A percentile compares a stretch with the other conserved stretches of the same genome.
Conservation (phyloP, 257 asterid species). For the Solanum megistacrolobum region DNA sequence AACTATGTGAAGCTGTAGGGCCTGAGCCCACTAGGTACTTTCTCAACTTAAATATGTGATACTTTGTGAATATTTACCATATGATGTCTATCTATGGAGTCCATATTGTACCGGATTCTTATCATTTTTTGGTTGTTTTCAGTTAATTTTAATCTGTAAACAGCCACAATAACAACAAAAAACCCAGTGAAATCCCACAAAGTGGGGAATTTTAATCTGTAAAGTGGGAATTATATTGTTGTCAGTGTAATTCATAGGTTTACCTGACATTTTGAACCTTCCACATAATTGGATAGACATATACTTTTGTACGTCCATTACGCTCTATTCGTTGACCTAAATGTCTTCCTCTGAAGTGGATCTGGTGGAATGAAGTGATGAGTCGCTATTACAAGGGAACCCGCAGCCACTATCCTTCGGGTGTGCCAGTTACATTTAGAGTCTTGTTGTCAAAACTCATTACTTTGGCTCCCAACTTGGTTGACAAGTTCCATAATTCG, state of each 20-base stretch:
- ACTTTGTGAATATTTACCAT: not conserved
- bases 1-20: slow-evolving; percentile 97
- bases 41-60: slow-evolving; percentile 3
- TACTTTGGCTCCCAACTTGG: not conserved
- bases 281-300: not conserved
- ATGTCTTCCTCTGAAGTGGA: not conserved
- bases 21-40: slow-evolving; percentile 83
- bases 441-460: not conserved
- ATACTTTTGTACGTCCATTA: not conserved
- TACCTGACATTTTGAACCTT: not conserved
- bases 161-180: not conserved
- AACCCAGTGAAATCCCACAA: not conserved
- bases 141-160: not conserved
- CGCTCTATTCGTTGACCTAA: not conserved
- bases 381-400: not conserved
- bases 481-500: not conserved
- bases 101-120: not conserved
- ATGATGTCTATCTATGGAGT: not conserved
- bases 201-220: not conserved
- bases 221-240: not conserved
- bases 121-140: not conserved
- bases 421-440: not conserved
- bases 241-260: not conserved
- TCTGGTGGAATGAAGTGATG: not conserved
- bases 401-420: not conserved